Evolutionary conservation across 148 eudicot genomes (phyloP).

Genomic region (Salicornia ramosissima): DNA sequence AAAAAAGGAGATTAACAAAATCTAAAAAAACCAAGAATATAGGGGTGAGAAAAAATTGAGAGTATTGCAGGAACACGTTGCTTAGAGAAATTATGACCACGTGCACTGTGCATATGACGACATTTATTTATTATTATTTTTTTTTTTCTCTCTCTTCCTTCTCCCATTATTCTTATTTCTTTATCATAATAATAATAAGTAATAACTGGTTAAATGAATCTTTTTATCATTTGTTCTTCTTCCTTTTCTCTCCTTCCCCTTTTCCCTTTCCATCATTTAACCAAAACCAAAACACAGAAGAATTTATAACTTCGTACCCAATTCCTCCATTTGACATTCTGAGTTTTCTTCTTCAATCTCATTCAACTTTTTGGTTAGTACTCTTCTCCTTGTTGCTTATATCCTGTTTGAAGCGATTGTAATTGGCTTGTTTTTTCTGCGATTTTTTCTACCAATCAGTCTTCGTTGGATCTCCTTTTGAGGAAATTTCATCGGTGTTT

Average conservation of each 20-base stretch:
- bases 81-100: background rate
- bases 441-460: background rate
- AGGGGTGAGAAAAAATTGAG: too few relatives aligned
- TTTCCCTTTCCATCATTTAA: background rate
- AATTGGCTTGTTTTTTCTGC: background rate
- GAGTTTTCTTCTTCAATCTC: constrained; percentile 14
- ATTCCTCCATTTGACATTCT: background rate
- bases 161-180: background rate
- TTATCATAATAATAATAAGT: background rate
- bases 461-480: background rate
- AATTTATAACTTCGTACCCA: background rate
- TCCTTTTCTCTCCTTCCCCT: background rate
- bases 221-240: background rate
- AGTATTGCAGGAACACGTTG: constrained; percentile 7
- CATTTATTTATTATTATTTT: background rate
- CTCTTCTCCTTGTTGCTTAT: background rate
- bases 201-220: background rate
- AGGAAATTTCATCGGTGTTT: background rate
- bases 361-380: constrained; percentile 9
- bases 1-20: too few relatives aligned
- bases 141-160: background rate
- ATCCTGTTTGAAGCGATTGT: background rate
- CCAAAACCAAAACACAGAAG: background rate
- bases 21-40: too few relatives aligned
- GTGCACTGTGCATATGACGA: constrained; percentile 9